These are phyloP conservation scores for Fusarium nodosum DNA, from an alignment of 2,329 filamentous ascomycete genomes.

Conservation along the genomic window DNA sequence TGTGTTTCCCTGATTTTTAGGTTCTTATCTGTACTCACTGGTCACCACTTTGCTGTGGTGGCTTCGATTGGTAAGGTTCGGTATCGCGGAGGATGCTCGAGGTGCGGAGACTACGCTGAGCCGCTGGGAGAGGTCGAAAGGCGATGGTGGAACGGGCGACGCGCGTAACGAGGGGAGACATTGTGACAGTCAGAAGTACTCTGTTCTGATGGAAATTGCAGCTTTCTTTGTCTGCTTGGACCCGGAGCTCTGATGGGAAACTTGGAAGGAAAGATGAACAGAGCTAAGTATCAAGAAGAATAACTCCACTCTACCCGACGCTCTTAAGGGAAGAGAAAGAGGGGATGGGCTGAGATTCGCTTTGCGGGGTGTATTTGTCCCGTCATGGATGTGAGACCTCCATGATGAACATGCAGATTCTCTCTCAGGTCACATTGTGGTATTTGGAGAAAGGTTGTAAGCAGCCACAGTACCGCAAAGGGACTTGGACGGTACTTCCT, in stretches of 20 bases:
- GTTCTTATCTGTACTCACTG: constrained; percentile 14
- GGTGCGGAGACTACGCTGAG: constrained; percentile 37
- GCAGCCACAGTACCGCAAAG: constrained; percentile 24
- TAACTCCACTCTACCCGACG: constrained; percentile 22
- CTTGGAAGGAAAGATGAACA: not conserved
- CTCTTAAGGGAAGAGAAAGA: constrained; percentile 24
- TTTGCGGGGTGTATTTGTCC: constrained; percentile 36
- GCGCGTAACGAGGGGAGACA: constrained; percentile 27
- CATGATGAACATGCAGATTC: constrained; percentile 7
- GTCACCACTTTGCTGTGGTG: constrained; percentile 26
- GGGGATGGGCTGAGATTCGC: not conserved
- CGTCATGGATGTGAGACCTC: constrained; percentile 38
- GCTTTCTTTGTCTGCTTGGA: constrained; percentile 1
- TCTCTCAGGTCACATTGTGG: constrained; percentile 17
- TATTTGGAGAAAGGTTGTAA: constrained; percentile 33
- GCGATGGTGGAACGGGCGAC: constrained; percentile 27
- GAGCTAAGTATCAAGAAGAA: constrained; percentile 30
- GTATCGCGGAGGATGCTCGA: constrained; percentile 35
- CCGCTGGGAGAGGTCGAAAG: constrained; percentile 36
- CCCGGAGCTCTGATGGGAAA: constrained; percentile 18
- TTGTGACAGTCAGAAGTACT: not conserved
- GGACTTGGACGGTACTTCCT: constrained; percentile 31
- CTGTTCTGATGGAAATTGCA: not conserved
- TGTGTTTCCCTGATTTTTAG: rapidly evolving
- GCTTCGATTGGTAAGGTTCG: constrained; percentile 38